These are phyloP conservation scores for Phytophthora cactorum DNA, from an alignment of 352 stramenopile genomes.

Conservation along the genomic window DNA sequence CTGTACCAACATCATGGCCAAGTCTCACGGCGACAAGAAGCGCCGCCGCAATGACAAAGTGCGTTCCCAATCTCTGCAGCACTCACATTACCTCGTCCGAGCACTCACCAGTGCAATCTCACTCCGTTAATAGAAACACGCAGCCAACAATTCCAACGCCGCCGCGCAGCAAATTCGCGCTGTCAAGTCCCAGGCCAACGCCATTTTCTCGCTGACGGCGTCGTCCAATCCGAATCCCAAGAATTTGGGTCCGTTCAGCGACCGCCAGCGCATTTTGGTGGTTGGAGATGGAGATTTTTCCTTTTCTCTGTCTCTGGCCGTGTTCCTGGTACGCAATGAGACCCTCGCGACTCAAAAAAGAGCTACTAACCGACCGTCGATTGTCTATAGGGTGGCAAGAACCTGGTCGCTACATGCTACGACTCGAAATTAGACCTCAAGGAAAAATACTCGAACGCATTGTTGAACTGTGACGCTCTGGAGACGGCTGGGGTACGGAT, in stretches of 20 bases:
- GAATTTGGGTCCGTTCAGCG: slow-evolving; percentile 74
- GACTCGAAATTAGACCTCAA: slow-evolving; percentile 73
- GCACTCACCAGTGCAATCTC: neutral
- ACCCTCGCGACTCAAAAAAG: neutral
- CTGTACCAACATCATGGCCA: slow-evolving; percentile 20
- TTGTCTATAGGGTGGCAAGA: slow-evolving; percentile 54
- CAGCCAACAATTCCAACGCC: slow-evolving; percentile 10
- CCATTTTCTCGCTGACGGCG: slow-evolving; percentile 68
- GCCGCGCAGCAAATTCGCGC: slow-evolving; percentile 35
- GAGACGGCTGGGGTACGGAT: slow-evolving; percentile 65
- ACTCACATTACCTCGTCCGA: neutral
- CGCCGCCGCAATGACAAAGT: slow-evolving; percentile 38
- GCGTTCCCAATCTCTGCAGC: neutral
- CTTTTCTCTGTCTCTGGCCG: slow-evolving; percentile 76
- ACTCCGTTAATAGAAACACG: slow-evolving; percentile 29
- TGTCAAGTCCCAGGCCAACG: slow-evolving; percentile 70
- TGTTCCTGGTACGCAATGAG: slow-evolving; percentile 58
- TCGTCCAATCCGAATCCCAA: slow-evolving; percentile 88
- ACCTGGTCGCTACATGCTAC: slow-evolving; percentile 78
- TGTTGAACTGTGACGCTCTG: slow-evolving; percentile 74
- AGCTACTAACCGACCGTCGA: slow-evolving; percentile 9
- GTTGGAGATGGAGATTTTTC: slow-evolving; percentile 89
- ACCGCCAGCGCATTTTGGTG: slow-evolving; percentile 78
- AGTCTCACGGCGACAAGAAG: slow-evolving; percentile 32
- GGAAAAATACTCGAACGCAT: slow-evolving; percentile 73